These are phyloP conservation scores for Backusella australiensis DNA, from an alignment of 192 early-diverging fungal genomes.

Conservation along the genomic window DNA sequence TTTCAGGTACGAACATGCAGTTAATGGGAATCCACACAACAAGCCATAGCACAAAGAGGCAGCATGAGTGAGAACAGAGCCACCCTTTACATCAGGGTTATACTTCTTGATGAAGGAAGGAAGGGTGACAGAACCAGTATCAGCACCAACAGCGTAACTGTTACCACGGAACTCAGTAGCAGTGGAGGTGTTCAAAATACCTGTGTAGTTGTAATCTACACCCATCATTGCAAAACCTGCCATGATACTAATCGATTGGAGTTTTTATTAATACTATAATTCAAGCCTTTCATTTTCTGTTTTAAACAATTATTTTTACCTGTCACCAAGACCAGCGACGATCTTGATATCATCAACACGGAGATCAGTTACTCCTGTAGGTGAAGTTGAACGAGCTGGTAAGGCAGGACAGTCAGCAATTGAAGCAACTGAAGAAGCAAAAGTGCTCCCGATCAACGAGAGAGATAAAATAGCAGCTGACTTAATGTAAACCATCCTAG, in stretches of 20 bases:
- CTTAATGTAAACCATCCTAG: slow-evolving; percentile 1
- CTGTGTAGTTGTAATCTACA: slow-evolving; percentile 10
- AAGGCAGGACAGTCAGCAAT: slow-evolving; percentile 42
- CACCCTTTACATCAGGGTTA: slow-evolving; percentile 36
- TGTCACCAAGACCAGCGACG: slow-evolving; percentile 54
- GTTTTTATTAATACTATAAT: not conserved
- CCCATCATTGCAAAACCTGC: slow-evolving; percentile 56
- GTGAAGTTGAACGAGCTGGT: slow-evolving; percentile 21
- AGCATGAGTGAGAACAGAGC: slow-evolving; percentile 42
- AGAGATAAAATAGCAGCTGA: slow-evolving; percentile 4
- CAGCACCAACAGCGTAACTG: slow-evolving; percentile 51
- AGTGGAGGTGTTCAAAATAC: not conserved
- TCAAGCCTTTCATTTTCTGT: not conserved
- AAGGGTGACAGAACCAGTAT: slow-evolving; percentile 42
- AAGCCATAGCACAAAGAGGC: slow-evolving; percentile 10
- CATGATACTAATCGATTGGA: slow-evolving; percentile 39
- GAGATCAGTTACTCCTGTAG: slow-evolving; percentile 45
- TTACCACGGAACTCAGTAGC: slow-evolving; percentile 42
- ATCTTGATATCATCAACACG: slow-evolving; percentile 54
- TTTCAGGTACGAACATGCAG: slow-evolving; percentile 7
- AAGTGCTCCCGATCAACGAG: not conserved
- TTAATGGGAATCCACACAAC: slow-evolving; percentile 3
- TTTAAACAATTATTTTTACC: slow-evolving; percentile 7
- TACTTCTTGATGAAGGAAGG: slow-evolving; percentile 46
- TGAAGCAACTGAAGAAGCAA: not conserved